phyloP scores from a whole-genome alignment of 169 alveolate genomes.

The Cryptosporidium xiaoi region DNA sequence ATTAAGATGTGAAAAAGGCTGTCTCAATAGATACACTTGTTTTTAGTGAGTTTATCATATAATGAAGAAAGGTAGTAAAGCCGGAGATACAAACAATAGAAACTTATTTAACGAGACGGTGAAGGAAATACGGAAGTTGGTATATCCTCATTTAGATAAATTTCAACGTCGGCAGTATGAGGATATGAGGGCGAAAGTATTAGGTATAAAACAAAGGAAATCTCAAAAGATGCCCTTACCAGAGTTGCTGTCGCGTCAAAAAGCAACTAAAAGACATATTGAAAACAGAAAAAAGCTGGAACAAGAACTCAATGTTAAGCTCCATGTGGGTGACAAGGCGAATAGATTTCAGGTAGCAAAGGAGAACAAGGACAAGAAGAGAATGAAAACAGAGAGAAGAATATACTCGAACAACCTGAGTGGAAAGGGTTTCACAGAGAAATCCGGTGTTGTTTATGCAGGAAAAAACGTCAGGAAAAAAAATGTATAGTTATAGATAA shows the following conservation, averaged over 20 bases:
- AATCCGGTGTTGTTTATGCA: slow-evolving; percentile 68
- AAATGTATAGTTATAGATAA: not conserved
- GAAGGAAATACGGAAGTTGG: slow-evolving; percentile 59
- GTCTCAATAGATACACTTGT: too few relatives aligned
- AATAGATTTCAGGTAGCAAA: slow-evolving; percentile 54
- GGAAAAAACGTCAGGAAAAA: slow-evolving; percentile 20
- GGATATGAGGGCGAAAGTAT: slow-evolving; percentile 46
- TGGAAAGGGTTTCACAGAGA: slow-evolving; percentile 55
- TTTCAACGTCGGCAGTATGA: slow-evolving; percentile 70
- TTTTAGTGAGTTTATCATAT: too few relatives aligned
- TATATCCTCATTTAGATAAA: slow-evolving; percentile 71
- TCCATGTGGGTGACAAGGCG: slow-evolving; percentile 43
- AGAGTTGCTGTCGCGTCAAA: slow-evolving; percentile 48
- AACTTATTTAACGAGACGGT: slow-evolving; percentile 56
- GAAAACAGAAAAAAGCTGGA: slow-evolving; percentile 46
- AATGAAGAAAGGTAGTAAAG: too few relatives aligned
- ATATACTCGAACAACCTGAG: slow-evolving; percentile 26
- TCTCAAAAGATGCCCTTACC: slow-evolving; percentile 75
- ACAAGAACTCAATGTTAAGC: slow-evolving; percentile 26
- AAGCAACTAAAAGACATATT: slow-evolving; percentile 68
- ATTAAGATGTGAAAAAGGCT: too few relatives aligned
- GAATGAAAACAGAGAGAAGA: slow-evolving; percentile 16
- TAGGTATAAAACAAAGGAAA: slow-evolving; percentile 41
- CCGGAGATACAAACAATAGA: not conserved
- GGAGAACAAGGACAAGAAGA: slow-evolving; percentile 8